Conservation (phyloP, 768 basidiomycete species). For the Coprinopsis sp. region DNA sequence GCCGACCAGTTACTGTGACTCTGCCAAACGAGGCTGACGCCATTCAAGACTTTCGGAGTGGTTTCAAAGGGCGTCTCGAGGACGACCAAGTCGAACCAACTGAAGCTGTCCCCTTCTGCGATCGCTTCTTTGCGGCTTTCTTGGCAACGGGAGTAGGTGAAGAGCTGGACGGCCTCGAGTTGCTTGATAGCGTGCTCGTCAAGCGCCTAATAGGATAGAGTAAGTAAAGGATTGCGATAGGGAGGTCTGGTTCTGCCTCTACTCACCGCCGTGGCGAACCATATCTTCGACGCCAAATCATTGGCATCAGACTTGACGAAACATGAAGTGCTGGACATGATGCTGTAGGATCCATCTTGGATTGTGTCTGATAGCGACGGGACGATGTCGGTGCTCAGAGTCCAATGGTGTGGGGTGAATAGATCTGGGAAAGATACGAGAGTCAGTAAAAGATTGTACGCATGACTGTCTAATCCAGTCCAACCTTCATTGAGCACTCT, state of each 20-base stretch:
- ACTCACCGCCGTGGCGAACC: slow-evolving; percentile 23
- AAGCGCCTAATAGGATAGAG: slow-evolving; percentile 22
- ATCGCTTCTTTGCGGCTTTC: slow-evolving; percentile 12
- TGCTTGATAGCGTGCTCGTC: slow-evolving; percentile 18
- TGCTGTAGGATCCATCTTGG: slow-evolving; percentile 17
- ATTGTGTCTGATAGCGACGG: slow-evolving; percentile 15
- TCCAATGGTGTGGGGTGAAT: slow-evolving; percentile 19
- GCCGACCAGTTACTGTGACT: slow-evolving; percentile 21
- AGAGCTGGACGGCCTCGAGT: slow-evolving; percentile 24
- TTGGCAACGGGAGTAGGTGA: slow-evolving; percentile 22
- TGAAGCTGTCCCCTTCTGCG: slow-evolving; percentile 22
- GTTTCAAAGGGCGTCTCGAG: slow-evolving; percentile 20
- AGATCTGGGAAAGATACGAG: slow-evolving; percentile 9
- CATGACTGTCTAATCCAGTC: neutral
- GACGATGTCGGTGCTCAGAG: slow-evolving; percentile 11
- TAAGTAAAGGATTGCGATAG: neutral
- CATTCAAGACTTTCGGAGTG: slow-evolving; percentile 22
- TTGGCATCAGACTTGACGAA: slow-evolving; percentile 12
- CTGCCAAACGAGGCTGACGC: slow-evolving; percentile 22
- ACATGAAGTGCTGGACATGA: slow-evolving; percentile 14
- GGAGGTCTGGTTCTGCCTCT: neutral
- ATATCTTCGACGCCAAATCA: slow-evolving; percentile 15
- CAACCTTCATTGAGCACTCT: slow-evolving; percentile 19
- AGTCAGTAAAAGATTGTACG: neutral
- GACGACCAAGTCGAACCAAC: slow-evolving; percentile 30